Evolutionary conservation across 768 basidiomycete genomes (phyloP).

Genomic region (Butyriboletus loyo): DNA sequence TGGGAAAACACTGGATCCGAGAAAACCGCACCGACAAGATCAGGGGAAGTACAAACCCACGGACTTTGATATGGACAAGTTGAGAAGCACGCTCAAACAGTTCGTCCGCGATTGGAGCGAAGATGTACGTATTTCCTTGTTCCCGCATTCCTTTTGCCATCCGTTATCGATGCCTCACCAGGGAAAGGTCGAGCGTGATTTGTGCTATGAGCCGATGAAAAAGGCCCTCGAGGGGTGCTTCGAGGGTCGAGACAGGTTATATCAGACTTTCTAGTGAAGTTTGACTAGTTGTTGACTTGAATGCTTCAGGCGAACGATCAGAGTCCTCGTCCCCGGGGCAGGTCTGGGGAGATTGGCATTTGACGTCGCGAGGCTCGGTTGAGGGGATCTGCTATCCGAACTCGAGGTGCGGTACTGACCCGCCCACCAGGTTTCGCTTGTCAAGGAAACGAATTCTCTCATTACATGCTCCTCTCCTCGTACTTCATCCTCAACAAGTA

Average conservation of each 20-base stretch:
- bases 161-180: conserved; percentile 26
- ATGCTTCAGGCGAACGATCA: conserved; percentile 44
- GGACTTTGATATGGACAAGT: conserved; percentile 84
- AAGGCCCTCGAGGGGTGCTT: conserved; percentile 69
- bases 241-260: conserved; percentile 46
- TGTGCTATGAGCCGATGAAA: conserved; percentile 79
- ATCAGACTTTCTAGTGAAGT: not conserved
- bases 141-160: not conserved
- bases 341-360: conserved; percentile 87
- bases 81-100: conserved; percentile 89
- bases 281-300: not conserved
- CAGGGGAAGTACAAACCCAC: conserved; percentile 45
- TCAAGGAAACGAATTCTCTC: conserved; percentile 95
- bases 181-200: conserved; percentile 75
- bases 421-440: conserved; percentile 69
- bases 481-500: conserved; percentile 86
- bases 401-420: not conserved
- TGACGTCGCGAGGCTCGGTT: conserved; percentile 82
- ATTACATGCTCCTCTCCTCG: conserved; percentile 91
- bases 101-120: conserved; percentile 92
- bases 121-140: conserved; percentile 47
- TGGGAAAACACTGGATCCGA: conserved; percentile 8
- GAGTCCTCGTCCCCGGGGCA: conserved; percentile 87
- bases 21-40: conserved; percentile 3
- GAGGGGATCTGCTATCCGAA: conserved; percentile 8